phyloP scores from a whole-genome alignment of 31 red algal genomes.

The Endocladia muricata region DNA sequence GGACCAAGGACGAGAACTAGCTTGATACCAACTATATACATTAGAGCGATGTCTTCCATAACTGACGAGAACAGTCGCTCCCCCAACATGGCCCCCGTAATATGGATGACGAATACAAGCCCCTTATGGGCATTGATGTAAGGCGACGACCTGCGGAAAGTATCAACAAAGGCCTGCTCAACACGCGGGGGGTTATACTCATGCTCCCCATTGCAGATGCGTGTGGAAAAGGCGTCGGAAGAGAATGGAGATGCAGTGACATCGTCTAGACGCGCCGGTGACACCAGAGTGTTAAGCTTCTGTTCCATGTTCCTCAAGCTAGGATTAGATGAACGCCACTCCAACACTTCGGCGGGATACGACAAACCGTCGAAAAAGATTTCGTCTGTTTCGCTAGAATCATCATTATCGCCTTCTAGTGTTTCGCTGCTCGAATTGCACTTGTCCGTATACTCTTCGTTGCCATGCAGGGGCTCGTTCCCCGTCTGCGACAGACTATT shows the following conservation, averaged over 20 bases:
- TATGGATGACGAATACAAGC: conserved; percentile 90
- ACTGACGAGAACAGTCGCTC: conserved; percentile 74
- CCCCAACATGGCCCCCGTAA: conserved; percentile 75
- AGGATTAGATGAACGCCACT: conserved; percentile 58
- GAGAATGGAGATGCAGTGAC: conserved; percentile 1
- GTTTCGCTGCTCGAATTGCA: background rate
- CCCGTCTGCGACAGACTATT: no score
- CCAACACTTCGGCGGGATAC: conserved; percentile 51
- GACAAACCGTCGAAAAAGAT: conserved; percentile 61
- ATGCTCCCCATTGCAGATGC: conserved; percentile 37
- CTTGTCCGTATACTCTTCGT: no score
- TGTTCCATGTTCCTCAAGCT: background rate
- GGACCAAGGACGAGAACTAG: conserved; percentile 89
- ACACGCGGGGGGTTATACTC: conserved; percentile 34
- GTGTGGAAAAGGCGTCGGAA: background rate
- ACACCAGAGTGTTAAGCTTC: background rate
- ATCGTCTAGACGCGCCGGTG: background rate
- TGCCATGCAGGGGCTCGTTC: background rate
- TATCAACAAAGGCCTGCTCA: conserved; percentile 79
- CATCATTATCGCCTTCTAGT: background rate
- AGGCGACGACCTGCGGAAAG: conserved; percentile 86
- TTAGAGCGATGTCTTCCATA: conserved; percentile 95
- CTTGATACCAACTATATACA: conserved; percentile 84
- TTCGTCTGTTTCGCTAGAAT: conserved; percentile 26
- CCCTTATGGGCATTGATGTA: conserved; percentile 88